These are phyloP conservation scores for Botrytis deweyae DNA, from an alignment of 2,329 filamentous ascomycete species.

Conservation along the genomic window DNA sequence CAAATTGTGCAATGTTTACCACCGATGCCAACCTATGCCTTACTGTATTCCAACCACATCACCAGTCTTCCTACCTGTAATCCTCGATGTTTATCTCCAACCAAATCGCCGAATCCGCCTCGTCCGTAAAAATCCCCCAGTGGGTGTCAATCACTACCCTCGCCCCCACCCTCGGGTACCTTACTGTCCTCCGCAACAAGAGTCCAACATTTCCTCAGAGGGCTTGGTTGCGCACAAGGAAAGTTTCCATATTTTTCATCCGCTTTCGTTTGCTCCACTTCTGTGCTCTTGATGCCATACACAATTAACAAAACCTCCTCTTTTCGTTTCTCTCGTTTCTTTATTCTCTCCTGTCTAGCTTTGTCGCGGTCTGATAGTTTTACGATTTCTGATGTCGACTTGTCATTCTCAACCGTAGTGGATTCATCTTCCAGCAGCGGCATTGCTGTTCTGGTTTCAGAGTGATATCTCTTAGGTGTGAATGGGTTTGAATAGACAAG, in stretches of 20 bases:
- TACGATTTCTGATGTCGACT: background rate
- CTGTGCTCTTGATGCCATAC: background rate
- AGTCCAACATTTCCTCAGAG: slow-evolving; percentile 15
- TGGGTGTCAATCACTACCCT: background rate
- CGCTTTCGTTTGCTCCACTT: background rate
- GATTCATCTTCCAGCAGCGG: background rate
- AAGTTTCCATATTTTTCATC: background rate
- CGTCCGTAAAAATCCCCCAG: background rate
- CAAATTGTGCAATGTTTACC: background rate
- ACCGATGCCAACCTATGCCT: background rate
- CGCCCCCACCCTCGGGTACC: background rate
- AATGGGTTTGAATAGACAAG: background rate
- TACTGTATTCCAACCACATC: background rate
- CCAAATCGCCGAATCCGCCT: background rate
- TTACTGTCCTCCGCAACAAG: background rate
- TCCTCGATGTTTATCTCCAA: fast-evolving
- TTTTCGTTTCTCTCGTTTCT: background rate
- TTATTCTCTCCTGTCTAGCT: background rate
- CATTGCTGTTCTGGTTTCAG: background rate
- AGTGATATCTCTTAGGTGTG: too few relatives aligned
- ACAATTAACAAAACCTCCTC: background rate
- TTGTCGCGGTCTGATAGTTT: background rate
- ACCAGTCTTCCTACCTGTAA: background rate
- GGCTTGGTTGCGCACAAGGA: background rate
- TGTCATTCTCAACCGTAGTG: background rate